Percentiles rank a stretch among this genome's conserved stretches.
phyloP scores from a whole-genome alignment of 2,329 filamentous ascomycete species.

The Xylaria sp. region DNA sequence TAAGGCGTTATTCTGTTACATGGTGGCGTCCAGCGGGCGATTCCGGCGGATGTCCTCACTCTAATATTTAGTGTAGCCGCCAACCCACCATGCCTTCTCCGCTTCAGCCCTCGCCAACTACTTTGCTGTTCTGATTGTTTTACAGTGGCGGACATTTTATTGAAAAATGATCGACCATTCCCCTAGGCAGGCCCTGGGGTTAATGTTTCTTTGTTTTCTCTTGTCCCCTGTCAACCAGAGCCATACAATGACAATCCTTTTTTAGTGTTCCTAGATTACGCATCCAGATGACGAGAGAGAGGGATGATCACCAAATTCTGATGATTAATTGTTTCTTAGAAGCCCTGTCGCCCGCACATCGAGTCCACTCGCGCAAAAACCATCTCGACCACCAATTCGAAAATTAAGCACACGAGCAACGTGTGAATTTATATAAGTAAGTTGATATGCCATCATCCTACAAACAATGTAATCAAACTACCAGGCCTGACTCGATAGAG shows the following conservation, averaged over 20 bases:
- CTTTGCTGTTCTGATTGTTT: neutral
- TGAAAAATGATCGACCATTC: conserved; percentile 2
- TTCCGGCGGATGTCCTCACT: conserved; percentile 5
- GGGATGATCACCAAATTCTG: conserved; percentile 13
- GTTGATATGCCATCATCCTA: neutral
- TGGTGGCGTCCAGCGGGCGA: neutral
- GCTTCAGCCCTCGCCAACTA: conserved; percentile 14
- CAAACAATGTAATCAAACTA: neutral
- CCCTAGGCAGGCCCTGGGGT: neutral
- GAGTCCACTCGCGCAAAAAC: neutral
- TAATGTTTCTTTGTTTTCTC: conserved; percentile 5
- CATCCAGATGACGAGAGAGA: conserved; percentile 10
- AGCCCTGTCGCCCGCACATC: neutral
- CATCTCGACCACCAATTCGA: neutral
- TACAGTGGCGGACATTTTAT: neutral
- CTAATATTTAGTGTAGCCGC: neutral
- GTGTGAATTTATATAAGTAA: neutral
- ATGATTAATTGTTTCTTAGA: conserved; percentile 5
- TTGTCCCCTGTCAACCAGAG: conserved; percentile 1
- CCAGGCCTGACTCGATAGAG: neutral
- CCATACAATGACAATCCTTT: neutral
- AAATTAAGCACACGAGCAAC: neutral
- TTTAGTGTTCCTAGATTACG: neutral
- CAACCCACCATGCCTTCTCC: conserved; percentile 7
- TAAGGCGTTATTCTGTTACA: neutral